Conservation (phyloP, 2,329 filamentous ascomycete species). For the Colletotrichum phormii region DNA sequence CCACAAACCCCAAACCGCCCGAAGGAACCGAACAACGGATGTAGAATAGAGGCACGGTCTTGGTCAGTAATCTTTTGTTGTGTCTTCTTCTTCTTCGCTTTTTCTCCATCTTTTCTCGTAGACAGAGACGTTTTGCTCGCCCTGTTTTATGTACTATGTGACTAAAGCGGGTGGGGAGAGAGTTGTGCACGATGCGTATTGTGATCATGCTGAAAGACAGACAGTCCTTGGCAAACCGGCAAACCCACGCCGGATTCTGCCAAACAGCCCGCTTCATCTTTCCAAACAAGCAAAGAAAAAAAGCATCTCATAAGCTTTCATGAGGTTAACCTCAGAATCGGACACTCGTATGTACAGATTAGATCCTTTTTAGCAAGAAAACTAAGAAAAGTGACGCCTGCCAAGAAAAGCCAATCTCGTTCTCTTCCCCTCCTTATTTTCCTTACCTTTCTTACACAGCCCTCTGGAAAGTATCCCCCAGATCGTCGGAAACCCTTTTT, state of each 20-base stretch:
- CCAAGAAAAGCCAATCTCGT: conserved; percentile 20
- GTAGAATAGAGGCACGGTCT: conserved; percentile 24
- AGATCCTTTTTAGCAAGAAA: too few species aligned
- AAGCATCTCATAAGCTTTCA: background rate
- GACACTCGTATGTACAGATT: too few species aligned
- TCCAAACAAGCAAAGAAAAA: background rate
- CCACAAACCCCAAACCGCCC: background rate
- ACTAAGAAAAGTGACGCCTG: background rate
- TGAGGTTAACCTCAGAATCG: background rate
- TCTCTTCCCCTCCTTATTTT: background rate
- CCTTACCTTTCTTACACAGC: background rate
- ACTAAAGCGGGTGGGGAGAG: background rate
- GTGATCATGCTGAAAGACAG: background rate
- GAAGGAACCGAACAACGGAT: conserved; percentile 15
- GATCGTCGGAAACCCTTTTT: background rate
- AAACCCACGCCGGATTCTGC: background rate
- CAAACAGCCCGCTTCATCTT: background rate
- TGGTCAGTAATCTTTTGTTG: background rate
- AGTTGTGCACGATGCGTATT: background rate
- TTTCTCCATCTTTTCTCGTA: background rate
- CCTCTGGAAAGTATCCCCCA: background rate
- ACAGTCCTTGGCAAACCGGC: background rate
- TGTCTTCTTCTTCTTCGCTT: background rate
- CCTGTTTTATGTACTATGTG: background rate
- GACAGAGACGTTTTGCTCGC: background rate